These are phyloP conservation scores for Solanum microdontum DNA, from an alignment of 257 asterid genomes.

Conservation along the genomic window DNA sequence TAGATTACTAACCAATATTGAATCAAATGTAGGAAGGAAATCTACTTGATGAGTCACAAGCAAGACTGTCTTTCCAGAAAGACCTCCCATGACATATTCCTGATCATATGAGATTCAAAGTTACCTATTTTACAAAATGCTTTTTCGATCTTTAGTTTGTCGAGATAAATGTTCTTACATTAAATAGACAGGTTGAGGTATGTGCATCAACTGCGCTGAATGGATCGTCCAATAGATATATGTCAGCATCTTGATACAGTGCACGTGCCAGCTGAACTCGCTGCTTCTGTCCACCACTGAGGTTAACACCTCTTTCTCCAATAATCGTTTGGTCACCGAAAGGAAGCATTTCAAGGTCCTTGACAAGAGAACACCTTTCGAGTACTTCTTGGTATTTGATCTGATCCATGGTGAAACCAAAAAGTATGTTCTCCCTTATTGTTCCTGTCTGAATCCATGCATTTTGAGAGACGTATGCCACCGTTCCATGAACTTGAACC, in stretches of 20 bases:
- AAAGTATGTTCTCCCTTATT: slow-evolving; percentile 19
- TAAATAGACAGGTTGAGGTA: slow-evolving; percentile 20
- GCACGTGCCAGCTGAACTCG: slow-evolving; percentile 39
- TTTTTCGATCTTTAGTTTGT: background rate
- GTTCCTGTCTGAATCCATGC: slow-evolving; percentile 37
- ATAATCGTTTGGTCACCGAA: slow-evolving; percentile 20
- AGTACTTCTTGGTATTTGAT: slow-evolving; percentile 21
- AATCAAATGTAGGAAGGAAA: slow-evolving; percentile 29
- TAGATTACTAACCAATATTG: slow-evolving; percentile 20
- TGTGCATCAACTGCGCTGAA: slow-evolving; percentile 41
- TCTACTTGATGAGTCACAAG: slow-evolving; percentile 43
- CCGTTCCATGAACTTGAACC: slow-evolving; percentile 23
- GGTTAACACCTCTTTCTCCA: slow-evolving; percentile 36
- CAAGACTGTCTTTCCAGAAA: slow-evolving; percentile 17
- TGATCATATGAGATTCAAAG: background rate
- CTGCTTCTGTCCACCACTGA: slow-evolving; percentile 42
- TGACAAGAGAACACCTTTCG: slow-evolving; percentile 14
- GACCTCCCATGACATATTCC: slow-evolving; percentile 27
- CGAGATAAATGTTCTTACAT: slow-evolving; percentile 1
- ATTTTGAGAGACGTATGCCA: slow-evolving; percentile 28
- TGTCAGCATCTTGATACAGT: slow-evolving; percentile 22
- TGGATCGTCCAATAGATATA: slow-evolving; percentile 33
- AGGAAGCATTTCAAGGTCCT: slow-evolving; percentile 25
- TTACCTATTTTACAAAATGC: background rate
- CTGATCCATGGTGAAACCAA: slow-evolving; percentile 19